Conservation (phyloP, 805 yeast species). For the Metschnikowia kofuensis region DNA sequence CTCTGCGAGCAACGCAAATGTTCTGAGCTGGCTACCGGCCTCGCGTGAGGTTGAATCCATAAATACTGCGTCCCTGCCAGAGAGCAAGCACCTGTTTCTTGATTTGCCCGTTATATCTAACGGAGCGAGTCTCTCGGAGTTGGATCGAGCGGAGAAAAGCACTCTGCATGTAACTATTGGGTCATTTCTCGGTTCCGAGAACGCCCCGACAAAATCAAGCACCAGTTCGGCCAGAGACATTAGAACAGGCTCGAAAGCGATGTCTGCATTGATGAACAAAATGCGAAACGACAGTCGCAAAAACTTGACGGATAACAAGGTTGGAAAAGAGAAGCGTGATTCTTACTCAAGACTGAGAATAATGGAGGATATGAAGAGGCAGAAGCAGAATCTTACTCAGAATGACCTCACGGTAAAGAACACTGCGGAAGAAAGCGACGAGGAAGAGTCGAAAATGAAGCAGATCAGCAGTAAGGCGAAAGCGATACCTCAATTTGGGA, state of each 20-base stretch:
- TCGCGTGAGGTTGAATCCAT: not conserved
- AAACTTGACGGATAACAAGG: conserved; percentile 5
- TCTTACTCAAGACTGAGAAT: conserved; percentile 8
- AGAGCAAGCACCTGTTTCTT: conserved; percentile 20
- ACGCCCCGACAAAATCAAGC: conserved; percentile 3
- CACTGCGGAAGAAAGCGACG: conserved; percentile 11
- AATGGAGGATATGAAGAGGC: conserved; percentile 7
- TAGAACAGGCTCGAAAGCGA: conserved; percentile 28
- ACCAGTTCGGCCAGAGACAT: conserved; percentile 8
- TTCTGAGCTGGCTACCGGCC: conserved; percentile 38
- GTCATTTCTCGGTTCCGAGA: conserved; percentile 23
- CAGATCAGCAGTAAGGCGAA: conserved; percentile 13
- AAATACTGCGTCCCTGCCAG: not conserved
- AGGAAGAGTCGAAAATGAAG: conserved; percentile 17
- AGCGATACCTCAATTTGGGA: conserved; percentile 8
- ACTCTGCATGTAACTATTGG: conserved; percentile 20
- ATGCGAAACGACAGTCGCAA: conserved; percentile 28
- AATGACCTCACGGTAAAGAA: not conserved
- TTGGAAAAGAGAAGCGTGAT: not conserved
- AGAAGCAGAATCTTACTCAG: not conserved
- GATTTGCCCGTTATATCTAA: conserved; percentile 34
- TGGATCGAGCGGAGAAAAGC: conserved; percentile 11
- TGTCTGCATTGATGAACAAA: conserved; percentile 38
- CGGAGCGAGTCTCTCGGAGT: conserved; percentile 28
- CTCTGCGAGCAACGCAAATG: conserved; percentile 31